Conservation (phyloP, 2,329 filamentous ascomycete genomes). For the Exophiala dermatitidis region DNA sequence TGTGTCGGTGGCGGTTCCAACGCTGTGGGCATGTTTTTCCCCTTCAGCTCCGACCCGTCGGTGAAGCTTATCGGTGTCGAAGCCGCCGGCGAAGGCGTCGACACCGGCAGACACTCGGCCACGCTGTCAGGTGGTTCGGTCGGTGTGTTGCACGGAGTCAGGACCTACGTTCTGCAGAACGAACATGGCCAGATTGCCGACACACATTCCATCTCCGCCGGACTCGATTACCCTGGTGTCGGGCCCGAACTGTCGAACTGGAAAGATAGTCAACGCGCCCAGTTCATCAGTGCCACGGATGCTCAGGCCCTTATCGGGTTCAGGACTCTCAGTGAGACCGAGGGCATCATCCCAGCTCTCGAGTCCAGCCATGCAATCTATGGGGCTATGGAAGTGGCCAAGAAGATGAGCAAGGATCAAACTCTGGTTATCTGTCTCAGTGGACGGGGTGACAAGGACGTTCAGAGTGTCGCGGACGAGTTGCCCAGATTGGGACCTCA, state of each 20-base stretch:
- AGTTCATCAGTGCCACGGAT: constrained; percentile 86
- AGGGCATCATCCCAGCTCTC: constrained; percentile 94
- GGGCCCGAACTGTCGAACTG: constrained; percentile 85
- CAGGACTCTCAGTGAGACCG: constrained; percentile 72
- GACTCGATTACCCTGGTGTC: constrained; percentile 94
- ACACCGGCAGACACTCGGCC: constrained; percentile 77
- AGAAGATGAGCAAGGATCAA: constrained; percentile 75
- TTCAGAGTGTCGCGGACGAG: constrained; percentile 95
- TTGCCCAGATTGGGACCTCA: constrained; percentile 78
- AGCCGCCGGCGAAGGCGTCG: constrained; percentile 85
- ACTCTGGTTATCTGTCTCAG: constrained; percentile 91
- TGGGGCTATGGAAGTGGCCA: constrained; percentile 81
- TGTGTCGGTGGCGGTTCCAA: constrained; percentile 96
- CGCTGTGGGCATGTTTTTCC: constrained; percentile 96
- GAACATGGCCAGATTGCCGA: constrained; percentile 87
- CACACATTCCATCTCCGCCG: constrained; percentile 93
- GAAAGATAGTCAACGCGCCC: constrained; percentile 84
- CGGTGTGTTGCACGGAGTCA: constrained; percentile 90
- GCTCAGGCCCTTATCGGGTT: constrained; percentile 85
- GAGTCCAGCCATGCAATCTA: constrained; percentile 91
- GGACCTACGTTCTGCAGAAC: constrained; percentile 92
- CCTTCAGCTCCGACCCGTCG: constrained; percentile 74
- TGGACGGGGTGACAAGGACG: constrained; percentile 94
- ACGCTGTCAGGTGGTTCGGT: constrained; percentile 80
- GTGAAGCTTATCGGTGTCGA: constrained; percentile 92